These are phyloP conservation scores for Raphanus raphanistrum DNA, from an alignment of 345 rosid species.

Conservation along the genomic window DNA sequence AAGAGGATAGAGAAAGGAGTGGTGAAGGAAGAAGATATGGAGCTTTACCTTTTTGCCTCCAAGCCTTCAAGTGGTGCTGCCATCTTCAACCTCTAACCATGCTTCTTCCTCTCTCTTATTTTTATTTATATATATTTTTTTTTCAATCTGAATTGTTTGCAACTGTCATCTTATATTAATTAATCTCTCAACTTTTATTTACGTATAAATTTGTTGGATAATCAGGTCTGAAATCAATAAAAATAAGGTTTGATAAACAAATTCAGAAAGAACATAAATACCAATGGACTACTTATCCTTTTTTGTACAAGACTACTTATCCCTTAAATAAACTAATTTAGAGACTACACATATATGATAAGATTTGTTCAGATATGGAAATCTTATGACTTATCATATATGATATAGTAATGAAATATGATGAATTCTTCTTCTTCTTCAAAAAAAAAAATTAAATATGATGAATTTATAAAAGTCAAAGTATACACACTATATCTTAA, in stretches of 20 bases:
- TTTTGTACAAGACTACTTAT: constrained; percentile 3
- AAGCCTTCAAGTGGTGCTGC: constrained; percentile 99
- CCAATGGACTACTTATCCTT: too few species aligned
- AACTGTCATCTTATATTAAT: background rate
- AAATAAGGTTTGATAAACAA: constrained; percentile 41
- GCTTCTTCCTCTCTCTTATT: background rate
- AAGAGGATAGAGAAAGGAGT: constrained; percentile 75
- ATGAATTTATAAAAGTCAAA: background rate
- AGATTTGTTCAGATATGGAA: background rate
- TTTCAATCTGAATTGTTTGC: constrained; percentile 1
- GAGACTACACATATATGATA: background rate
- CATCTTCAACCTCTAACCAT: constrained; percentile 63
- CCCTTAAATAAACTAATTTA: background rate
- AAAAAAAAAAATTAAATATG: too few species aligned
- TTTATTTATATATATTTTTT: too few species aligned
- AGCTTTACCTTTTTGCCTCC: constrained; percentile 88
- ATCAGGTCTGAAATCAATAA: background rate
- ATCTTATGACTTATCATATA: too few species aligned
- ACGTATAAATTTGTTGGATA: background rate
- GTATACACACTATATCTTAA: background rate
- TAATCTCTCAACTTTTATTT: background rate
- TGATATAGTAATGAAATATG: too few species aligned
- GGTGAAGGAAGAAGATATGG: constrained; percentile 67
- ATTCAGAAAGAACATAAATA: constrained; percentile 33
- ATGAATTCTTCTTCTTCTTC: too few species aligned